Evolutionary conservation across 495 filamentous ascomycete species (phyloP).

Genomic region (Penicillium coffeae): DNA sequence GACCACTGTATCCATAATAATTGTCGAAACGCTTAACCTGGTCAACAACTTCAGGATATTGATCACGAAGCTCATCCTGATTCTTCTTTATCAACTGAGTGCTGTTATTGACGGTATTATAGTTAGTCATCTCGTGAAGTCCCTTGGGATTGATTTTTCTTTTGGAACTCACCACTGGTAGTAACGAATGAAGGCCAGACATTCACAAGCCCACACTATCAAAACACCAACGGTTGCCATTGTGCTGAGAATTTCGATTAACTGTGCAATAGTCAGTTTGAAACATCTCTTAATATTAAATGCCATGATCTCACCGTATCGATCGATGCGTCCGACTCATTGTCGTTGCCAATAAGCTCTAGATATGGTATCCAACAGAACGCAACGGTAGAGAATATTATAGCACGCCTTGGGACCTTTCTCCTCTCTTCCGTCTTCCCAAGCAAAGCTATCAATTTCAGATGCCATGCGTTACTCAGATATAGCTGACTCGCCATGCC

Average conservation of each 20-base stretch:
- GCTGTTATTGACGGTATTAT: no score
- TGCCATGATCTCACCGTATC: no score
- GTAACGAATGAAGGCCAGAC: slow-evolving; percentile 43
- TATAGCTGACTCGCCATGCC: slow-evolving; percentile 35
- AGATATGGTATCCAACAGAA: slow-evolving; percentile 47
- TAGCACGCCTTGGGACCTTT: slow-evolving; percentile 33
- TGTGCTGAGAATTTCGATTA: slow-evolving; percentile 32
- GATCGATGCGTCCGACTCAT: no score
- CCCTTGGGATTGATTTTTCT: no score
- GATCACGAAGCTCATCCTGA: no score
- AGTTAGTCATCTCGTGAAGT: no score
- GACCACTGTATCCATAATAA: no score
- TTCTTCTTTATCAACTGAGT: no score
- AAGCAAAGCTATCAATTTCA: slow-evolving; percentile 25
- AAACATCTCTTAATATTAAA: neutral
- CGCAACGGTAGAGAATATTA: slow-evolving; percentile 31
- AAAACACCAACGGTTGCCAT: slow-evolving; percentile 38
- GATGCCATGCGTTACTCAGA: slow-evolving; percentile 9
- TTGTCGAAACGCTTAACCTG: no score
- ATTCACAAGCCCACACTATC: slow-evolving; percentile 43
- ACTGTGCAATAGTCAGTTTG: no score
- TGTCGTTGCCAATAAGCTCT: no score
- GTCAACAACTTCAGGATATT: no score
- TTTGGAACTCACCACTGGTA: slow-evolving; percentile 26
- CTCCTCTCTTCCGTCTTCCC: slow-evolving; percentile 31